phyloP scores from a whole-genome alignment of 2,329 filamentous ascomycete genomes.

The Zasmidium citrigriseum region DNA sequence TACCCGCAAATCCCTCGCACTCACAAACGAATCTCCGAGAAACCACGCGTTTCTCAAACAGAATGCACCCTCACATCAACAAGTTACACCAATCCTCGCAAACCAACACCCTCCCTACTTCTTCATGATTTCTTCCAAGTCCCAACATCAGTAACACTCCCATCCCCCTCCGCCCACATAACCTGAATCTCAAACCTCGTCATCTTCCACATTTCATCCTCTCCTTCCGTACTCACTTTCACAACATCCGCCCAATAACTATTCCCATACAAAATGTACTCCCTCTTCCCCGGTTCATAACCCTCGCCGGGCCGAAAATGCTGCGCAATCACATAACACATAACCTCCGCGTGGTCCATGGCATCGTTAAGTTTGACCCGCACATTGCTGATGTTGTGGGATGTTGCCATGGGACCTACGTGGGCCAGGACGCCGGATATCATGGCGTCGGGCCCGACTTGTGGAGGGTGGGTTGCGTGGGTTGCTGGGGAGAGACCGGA shows the following conservation, averaged over 20 bases:
- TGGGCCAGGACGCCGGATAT: slow-evolving; percentile 13
- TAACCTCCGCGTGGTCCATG: slow-evolving; percentile 29
- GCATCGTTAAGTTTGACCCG: slow-evolving; percentile 36
- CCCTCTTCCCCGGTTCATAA: slow-evolving; percentile 19
- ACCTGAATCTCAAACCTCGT: slow-evolving; percentile 32
- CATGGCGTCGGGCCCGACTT: slow-evolving; percentile 21
- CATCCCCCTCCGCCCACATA: slow-evolving; percentile 36
- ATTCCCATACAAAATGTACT: slow-evolving; percentile 28
- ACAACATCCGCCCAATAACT: slow-evolving; percentile 35
- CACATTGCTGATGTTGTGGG: slow-evolving; percentile 30
- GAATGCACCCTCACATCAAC: too few relatives aligned
- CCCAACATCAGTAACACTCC: neutral
- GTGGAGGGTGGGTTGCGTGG: slow-evolving; percentile 25
- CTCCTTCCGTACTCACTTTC: slow-evolving; percentile 11
- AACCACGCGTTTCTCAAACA: too few relatives aligned
- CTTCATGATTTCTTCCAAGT: neutral
- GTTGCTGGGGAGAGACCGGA: slow-evolving; percentile 24
- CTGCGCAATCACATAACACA: slow-evolving; percentile 28
- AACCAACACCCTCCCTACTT: neutral
- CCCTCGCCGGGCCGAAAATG: slow-evolving; percentile 33
- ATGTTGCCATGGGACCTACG: slow-evolving; percentile 2
- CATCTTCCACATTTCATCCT: slow-evolving; percentile 38
- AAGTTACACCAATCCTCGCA: too few relatives aligned
- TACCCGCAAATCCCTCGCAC: too few relatives aligned
- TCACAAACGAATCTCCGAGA: too few relatives aligned